Evolutionary conservation across 352 stramenopile genomes (phyloP).

Genomic region (Phytopythium helicoides): DNA sequence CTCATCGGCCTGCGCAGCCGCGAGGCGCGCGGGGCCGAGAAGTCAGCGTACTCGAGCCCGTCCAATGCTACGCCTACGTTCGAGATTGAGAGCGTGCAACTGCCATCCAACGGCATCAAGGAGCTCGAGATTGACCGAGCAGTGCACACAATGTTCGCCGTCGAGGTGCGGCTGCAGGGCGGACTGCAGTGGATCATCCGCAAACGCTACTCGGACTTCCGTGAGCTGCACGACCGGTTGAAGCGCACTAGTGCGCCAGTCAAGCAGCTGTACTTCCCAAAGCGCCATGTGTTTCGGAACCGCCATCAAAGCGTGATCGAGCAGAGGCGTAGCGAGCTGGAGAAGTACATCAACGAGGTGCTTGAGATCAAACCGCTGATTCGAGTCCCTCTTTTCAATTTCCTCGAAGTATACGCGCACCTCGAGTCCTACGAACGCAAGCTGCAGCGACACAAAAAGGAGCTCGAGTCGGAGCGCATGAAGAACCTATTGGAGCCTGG

Average conservation of each 20-base stretch:
- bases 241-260: slow-evolving; percentile 75
- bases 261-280: slow-evolving; percentile 83
- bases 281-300: slow-evolving; percentile 85
- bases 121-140: slow-evolving; percentile 82
- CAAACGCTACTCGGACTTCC: slow-evolving; percentile 89
- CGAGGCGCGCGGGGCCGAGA: slow-evolving; percentile 34
- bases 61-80: slow-evolving; percentile 58
- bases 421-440: slow-evolving; percentile 88
- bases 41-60: slow-evolving; percentile 36
- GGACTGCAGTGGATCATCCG: slow-evolving; percentile 87
- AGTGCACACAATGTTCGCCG: slow-evolving; percentile 76
- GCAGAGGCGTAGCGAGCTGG: slow-evolving; percentile 76
- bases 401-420: slow-evolving; percentile 85
- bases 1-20: slow-evolving; percentile 55
- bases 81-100: slow-evolving; percentile 80
- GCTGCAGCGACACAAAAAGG: slow-evolving; percentile 81
- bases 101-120: slow-evolving; percentile 65
- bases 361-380: slow-evolving; percentile 79
- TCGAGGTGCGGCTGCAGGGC: slow-evolving; percentile 77
- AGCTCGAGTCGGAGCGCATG: slow-evolving; percentile 85
- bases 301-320: slow-evolving; percentile 85
- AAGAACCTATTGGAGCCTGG: slow-evolving; percentile 74
- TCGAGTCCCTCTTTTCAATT: slow-evolving; percentile 85
- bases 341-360: slow-evolving; percentile 89
- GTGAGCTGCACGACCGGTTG: slow-evolving; percentile 81